Evolutionary conservation across 371 early-diverging fungal species (phyloP), one percentile per base, ranked within the genome.

Genomic region (Mortierella sp.): DNA sequence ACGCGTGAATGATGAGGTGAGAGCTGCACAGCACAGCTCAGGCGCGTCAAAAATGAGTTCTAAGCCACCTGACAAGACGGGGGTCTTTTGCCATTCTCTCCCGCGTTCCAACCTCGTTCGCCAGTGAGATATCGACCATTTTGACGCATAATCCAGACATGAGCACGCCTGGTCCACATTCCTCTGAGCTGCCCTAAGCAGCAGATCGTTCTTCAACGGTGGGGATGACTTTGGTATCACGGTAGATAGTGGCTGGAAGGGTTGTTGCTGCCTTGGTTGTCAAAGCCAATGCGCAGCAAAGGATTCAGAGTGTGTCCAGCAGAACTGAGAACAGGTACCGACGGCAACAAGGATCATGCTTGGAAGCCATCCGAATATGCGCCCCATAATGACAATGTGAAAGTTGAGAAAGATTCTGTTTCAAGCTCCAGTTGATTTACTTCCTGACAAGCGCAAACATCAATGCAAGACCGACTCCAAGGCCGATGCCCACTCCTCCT

Each of bases 91-190:
- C 34, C 10, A 34, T 7, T 34, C 34, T 34, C 34, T 34, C 34
- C 34, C n/a, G n/a, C n/a, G n/a, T n/a, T n/a, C n/a, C n/a, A n/a
- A n/a, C n/a, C n/a, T n/a, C n/a, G n/a, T n/a, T 40, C 45, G 93
- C 94, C 96, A 48, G 99, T 97, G 63, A 98, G 82, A 73, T 98
- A 98, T 24, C 98, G 90, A 21, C 99, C 98, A 9, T 98, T 98
- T 83, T 98, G 98, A 61, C 99, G 90, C 97, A 97, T 97, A 73
- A 97, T 91, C 99, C 99, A 98, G n/a, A 96, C 93, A 8, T 98
- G 99, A 0, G 88, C 87, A 25, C 95, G 90, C 79, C 97, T 96
- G 5, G 93, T 90, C 60, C 79, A 71, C 70, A 96, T 92, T 79
- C 91, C 98, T 40, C 92, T n/a, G 86, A 21, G 95, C 93, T 0